Conservation (phyloP, 2,329 filamentous ascomycete genomes). For the Xylogone sp. region DNA sequence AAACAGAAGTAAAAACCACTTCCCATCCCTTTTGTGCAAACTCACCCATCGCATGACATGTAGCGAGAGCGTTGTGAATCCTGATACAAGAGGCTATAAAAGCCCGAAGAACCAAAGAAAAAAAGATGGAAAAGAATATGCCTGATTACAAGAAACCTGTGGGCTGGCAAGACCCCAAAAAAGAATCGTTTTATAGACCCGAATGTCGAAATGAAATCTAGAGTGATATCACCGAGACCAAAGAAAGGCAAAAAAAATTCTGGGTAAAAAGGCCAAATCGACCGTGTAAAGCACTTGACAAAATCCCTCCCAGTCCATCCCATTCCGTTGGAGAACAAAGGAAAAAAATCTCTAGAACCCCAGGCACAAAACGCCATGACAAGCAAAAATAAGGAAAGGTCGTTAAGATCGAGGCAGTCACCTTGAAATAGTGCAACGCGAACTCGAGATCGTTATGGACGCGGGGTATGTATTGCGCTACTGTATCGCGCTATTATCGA, state of each 20-base stretch:
- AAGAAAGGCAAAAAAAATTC: slow-evolving; percentile 23
- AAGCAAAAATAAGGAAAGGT: slow-evolving; percentile 23
- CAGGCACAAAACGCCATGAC: slow-evolving; percentile 27
- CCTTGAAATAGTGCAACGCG: slow-evolving; percentile 25
- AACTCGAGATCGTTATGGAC: slow-evolving; percentile 28
- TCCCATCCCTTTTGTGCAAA: slow-evolving; percentile 26
- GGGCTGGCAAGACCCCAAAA: slow-evolving; percentile 24
- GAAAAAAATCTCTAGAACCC: slow-evolving; percentile 24
- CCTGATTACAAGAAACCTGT: slow-evolving; percentile 32
- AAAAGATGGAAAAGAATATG: slow-evolving; percentile 27
- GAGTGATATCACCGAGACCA: slow-evolving; percentile 21
- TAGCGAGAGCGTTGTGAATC: slow-evolving; percentile 15
- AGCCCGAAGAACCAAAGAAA: slow-evolving; percentile 25
- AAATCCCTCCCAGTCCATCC: slow-evolving; percentile 28
- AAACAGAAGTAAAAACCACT: slow-evolving; percentile 11
- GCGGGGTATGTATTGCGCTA: slow-evolving; percentile 14
- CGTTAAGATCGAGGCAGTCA: slow-evolving; percentile 33
- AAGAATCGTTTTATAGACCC: slow-evolving; percentile 19
- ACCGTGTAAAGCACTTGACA: slow-evolving; percentile 31
- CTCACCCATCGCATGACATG: slow-evolving; percentile 17
- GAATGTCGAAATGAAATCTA: slow-evolving; percentile 21
- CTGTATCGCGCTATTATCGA: slow-evolving; percentile 20
- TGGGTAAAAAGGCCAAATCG: slow-evolving; percentile 27
- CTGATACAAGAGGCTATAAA: slow-evolving; percentile 32
- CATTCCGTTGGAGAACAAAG: slow-evolving; percentile 30